Evolutionary conservation across 257 asterid species (phyloP), one percentile per base, ranked within the genome.

Genomic region (Solanum neorickii): DNA sequence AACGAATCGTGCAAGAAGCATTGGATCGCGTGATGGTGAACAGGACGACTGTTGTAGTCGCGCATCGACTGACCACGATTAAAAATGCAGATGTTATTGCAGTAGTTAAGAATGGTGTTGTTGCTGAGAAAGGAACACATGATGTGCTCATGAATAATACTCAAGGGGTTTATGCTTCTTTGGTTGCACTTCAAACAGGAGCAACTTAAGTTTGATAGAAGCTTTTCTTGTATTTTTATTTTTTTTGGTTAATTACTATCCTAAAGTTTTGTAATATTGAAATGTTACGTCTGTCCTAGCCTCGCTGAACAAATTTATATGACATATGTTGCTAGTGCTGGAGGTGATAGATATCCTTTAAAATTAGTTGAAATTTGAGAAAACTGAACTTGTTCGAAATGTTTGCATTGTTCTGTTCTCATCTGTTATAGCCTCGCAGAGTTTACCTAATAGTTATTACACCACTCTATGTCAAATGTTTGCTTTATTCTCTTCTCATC

Each of bases 91-190:
- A 90, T 72, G 16, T 33, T 2, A 91, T 91, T 75, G 91, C 86
- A 42, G 91, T 90, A 18, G 85, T 92, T 7, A 89, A 88, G 84
- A 89, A 92, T 88, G 91, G 94, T 9, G 87, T 84, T 76, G 83
- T 92, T 78, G 89, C 49, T 83, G 93, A 92, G 87, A 86, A 87
- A 37, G 94, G 93, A 16, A 83, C 83, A n/a, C 94, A 92, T 52
- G 91, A 88, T 76, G 37, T 68, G 44, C 90, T 92, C 0, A 75
- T 90, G 90, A 89, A 73, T 7, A 82, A 87, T 20, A 39, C 25
- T 44, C 72, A 69, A 31, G 92, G 94, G 5, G 56, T 91, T 4
- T 92, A 91, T 87, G 93, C 93, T 20, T 75, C 75, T 56, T 86
- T 92, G n/a, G 90, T 91, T 83, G 90, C 92, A 18, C 73, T 87